Evolutionary conservation across 768 basidiomycete species (phyloP).

Genomic region (Jaapia argillacea): DNA sequence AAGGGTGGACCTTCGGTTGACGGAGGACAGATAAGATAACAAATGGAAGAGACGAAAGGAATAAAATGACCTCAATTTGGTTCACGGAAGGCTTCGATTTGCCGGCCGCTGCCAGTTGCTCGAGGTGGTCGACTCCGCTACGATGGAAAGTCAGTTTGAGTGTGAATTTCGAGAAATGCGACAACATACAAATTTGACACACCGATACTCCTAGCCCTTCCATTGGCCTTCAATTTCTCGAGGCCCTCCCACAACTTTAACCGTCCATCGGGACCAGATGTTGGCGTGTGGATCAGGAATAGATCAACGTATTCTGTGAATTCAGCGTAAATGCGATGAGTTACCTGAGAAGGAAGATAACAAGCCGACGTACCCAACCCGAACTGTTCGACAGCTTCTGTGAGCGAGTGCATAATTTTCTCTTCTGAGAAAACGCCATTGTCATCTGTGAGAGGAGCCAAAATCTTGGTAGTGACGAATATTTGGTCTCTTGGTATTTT

Average conservation of each 20-base stretch:
- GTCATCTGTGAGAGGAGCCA: constrained; percentile 3
- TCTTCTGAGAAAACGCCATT: constrained; percentile 16
- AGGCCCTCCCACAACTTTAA: constrained; percentile 67
- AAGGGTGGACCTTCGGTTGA: constrained; percentile 52
- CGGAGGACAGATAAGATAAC: too few species aligned
- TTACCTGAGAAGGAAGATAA: neutral
- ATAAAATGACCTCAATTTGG: constrained; percentile 56
- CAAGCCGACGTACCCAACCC: constrained; percentile 36
- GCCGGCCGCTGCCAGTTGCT: constrained; percentile 59
- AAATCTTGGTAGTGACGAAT: constrained; percentile 69
- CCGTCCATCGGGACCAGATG: constrained; percentile 55
- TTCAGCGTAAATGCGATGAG: constrained; percentile 7
- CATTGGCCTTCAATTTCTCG: constrained; percentile 44
- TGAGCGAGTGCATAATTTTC: constrained; percentile 25
- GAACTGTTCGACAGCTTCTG: constrained; percentile 21
- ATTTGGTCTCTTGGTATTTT: constrained; percentile 44
- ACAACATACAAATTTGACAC: constrained; percentile 72
- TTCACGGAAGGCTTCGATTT: constrained; percentile 63
- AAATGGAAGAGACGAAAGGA: neutral
- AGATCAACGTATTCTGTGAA: constrained; percentile 54
- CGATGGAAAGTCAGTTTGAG: neutral
- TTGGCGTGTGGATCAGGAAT: constrained; percentile 70
- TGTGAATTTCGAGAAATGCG: neutral
- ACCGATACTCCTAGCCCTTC: constrained; percentile 65
- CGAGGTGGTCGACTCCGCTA: constrained; percentile 40